Evolutionary conservation across 2,329 filamentous ascomycete species (phyloP).

Genomic region (Fusarium sacchari): DNA sequence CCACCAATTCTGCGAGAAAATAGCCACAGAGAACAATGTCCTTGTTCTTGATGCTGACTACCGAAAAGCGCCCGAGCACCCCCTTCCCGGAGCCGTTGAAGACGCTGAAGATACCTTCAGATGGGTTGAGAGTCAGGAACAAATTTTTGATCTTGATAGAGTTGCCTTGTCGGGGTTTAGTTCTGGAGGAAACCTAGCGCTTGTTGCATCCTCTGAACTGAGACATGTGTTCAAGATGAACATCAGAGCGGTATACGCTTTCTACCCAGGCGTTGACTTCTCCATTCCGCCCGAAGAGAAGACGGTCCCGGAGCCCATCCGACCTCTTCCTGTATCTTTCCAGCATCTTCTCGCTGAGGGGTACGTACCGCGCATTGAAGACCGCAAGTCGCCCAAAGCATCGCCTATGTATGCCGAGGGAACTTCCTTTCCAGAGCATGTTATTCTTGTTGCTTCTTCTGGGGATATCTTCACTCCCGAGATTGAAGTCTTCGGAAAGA

Average conservation of each 20-base stretch:
- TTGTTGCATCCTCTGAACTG: conserved; percentile 45
- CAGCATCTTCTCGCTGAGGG: conserved; percentile 46
- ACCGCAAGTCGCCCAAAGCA: conserved; percentile 46
- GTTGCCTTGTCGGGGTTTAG: conserved; percentile 59
- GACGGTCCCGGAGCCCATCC: conserved; percentile 40
- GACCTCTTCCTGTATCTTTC: neutral
- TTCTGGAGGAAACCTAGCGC: conserved; percentile 57
- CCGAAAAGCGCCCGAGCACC: conserved; percentile 52
- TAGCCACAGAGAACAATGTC: conserved; percentile 44
- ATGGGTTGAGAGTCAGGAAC: conserved; percentile 44
- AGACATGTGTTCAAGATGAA: conserved; percentile 50
- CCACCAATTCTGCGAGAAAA: conserved; percentile 48
- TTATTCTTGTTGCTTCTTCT: conserved; percentile 48
- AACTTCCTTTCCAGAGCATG: neutral
- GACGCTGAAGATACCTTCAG: conserved; percentile 50
- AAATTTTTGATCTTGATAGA: conserved; percentile 45
- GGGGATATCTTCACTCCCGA: conserved; percentile 51
- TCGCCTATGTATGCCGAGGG: conserved; percentile 48
- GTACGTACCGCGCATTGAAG: conserved; percentile 45
- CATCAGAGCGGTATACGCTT: conserved; percentile 59
- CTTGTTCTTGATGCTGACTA: conserved; percentile 50
- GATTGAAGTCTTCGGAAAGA: conserved; percentile 45
- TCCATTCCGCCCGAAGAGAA: conserved; percentile 43
- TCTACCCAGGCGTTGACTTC: conserved; percentile 53
- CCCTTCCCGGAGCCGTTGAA: conserved; percentile 50